Percentiles rank a stretch among this genome's conserved stretches.
Evolutionary conservation across 1,284 basidiomycete species (phyloP).

Genomic region (Vanrija pseudolonga): DNA sequence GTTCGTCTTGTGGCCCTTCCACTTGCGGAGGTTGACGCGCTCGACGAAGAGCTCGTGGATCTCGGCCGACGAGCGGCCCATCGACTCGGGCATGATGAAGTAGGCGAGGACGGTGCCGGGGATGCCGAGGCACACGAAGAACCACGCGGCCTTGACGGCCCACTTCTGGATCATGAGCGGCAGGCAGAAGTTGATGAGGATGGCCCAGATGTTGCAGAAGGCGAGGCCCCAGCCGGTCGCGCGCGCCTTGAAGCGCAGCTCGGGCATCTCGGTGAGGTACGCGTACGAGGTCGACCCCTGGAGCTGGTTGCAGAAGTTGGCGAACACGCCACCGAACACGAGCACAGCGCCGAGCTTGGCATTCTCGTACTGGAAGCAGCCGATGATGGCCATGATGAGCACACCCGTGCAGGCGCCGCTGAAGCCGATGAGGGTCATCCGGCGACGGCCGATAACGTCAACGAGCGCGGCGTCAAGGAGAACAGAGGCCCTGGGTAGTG

Average conservation of each 20-base stretch:
- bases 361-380: slow-evolving; percentile 30
- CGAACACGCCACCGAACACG: slow-evolving; percentile 23
- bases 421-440: slow-evolving; percentile 18
- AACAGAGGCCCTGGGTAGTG: slow-evolving; percentile 13
- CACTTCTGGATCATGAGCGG: slow-evolving; percentile 15
- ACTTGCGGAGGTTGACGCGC: slow-evolving; percentile 21
- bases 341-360: slow-evolving; percentile 24
- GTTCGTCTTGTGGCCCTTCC: slow-evolving; percentile 26
- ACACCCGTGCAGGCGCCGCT: slow-evolving; percentile 6
- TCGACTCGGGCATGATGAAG: slow-evolving; percentile 30
- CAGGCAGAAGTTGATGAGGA: slow-evolving; percentile 19
- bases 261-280: slow-evolving; percentile 26
- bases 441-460: slow-evolving; percentile 28
- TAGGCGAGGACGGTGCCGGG: slow-evolving; percentile 22
- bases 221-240: slow-evolving; percentile 23
- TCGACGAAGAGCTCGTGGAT: slow-evolving; percentile 30
- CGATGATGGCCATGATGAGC: slow-evolving; percentile 29
- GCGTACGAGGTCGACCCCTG: slow-evolving; percentile 21
- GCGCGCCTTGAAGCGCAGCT: slow-evolving; percentile 22
- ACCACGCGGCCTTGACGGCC: slow-evolving; percentile 16
- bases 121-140: slow-evolving; percentile 17
- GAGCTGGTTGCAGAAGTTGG: slow-evolving; percentile 22
- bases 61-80: slow-evolving; percentile 24
- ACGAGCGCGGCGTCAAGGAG: slow-evolving; percentile 12
- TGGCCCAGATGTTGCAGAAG: slow-evolving; percentile 17